Conservation (phyloP, 352 stramenopile species). For the Phytophthora uliginosa region DNA sequence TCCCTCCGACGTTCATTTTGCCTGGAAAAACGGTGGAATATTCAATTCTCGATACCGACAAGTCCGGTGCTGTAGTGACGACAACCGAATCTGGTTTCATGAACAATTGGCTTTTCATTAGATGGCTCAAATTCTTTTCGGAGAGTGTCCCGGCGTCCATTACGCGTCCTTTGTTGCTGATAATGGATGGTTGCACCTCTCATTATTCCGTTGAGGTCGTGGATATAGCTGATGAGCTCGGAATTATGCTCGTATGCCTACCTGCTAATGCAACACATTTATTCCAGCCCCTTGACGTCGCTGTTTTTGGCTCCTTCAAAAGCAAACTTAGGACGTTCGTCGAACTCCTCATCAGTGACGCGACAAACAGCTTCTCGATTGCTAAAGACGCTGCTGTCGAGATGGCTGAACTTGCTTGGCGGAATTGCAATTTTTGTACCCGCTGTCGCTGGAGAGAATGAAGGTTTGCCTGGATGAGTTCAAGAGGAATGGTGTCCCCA, state of each 20-base stretch:
- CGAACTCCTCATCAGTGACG: background rate
- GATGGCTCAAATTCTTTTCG: background rate
- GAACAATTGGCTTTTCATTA: background rate
- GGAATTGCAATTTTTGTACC: background rate
- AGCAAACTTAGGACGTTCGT: background rate
- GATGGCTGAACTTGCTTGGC: background rate
- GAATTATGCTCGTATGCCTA: background rate
- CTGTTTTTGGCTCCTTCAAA: background rate
- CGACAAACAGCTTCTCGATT: background rate
- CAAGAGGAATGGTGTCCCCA: background rate
- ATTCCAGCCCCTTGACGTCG: background rate
- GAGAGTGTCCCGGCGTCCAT: background rate
- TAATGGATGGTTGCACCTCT: background rate
- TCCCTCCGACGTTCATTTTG: background rate
- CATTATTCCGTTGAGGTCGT: background rate
- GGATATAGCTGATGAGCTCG: background rate
- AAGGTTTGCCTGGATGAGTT: background rate
- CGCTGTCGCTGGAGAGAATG: background rate
- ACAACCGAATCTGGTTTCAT: background rate
- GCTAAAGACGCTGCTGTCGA: background rate
- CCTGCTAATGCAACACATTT: background rate
- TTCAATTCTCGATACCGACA: background rate
- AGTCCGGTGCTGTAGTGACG: background rate
- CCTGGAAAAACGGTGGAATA: background rate
- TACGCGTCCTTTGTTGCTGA: background rate